A percentile compares a stretch with the other conserved stretches of the same genome.
phyloP scores from a whole-genome alignment of 2,329 filamentous ascomycete species.

The Cladorrhinum sp. region DNA sequence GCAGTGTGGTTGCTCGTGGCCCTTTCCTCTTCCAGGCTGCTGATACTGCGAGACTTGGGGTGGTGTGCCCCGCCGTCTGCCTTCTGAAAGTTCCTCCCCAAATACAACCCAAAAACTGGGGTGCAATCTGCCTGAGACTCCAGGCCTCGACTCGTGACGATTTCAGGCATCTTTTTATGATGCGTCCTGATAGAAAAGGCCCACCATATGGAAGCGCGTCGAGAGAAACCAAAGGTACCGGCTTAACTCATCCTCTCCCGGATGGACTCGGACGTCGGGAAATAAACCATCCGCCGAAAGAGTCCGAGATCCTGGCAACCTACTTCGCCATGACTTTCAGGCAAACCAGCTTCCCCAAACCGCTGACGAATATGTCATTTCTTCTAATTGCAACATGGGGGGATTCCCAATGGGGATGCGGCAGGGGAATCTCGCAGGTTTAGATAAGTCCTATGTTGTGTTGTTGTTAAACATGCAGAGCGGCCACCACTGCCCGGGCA shows the following conservation, averaged over 20 bases:
- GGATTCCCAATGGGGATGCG: neutral
- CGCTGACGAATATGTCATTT: conserved; percentile 17
- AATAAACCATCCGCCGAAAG: conserved; percentile 28
- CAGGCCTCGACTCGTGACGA: neutral
- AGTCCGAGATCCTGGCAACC: conserved; percentile 17
- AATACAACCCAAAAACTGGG: neutral
- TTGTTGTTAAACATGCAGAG: conserved; percentile 11
- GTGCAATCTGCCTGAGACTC: neutral
- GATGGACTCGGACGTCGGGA: conserved; percentile 29
- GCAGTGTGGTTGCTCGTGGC: neutral
- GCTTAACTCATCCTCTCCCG: conserved; percentile 22
- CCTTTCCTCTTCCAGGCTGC: neutral
- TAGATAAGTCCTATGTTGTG: conserved; percentile 4
- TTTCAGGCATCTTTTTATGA: conserved; percentile 9
- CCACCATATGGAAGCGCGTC: too few relatives aligned
- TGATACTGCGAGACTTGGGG: conserved; percentile 15
- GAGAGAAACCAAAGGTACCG: conserved; percentile 7
- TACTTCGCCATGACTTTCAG: conserved; percentile 13
- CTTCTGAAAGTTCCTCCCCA: neutral
- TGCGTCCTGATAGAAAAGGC: neutral
- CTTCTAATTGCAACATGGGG: neutral
- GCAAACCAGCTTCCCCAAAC: conserved; percentile 4
- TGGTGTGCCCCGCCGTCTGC: neutral
- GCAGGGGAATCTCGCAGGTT: neutral
- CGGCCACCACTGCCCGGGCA: conserved; percentile 8